Evolutionary conservation across 1,139 yeast genomes (phyloP), one percentile per base, ranked within the genome.

Genomic region (Suhomyces wounanorum): DNA sequence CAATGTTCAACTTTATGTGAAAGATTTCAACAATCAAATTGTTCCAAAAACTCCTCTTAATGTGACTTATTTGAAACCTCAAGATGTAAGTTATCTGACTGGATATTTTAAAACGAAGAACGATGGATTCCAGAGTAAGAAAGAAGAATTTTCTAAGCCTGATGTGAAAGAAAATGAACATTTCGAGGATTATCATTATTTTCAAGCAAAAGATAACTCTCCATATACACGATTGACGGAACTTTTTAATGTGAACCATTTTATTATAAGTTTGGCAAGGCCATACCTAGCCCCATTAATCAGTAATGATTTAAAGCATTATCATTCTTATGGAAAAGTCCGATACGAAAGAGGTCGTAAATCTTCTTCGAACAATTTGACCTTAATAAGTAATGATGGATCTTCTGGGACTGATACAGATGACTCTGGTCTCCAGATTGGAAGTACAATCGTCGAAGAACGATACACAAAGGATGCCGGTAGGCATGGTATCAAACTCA

Each of bases 251-350:
- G 98, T 94, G 21, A 94, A 94, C 68, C 95, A 91, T 66, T 92
- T 90, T 62, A 78, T 94, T 25, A 90, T 91, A 0, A 88, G 97
- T 33, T 76, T 92, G 58, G 96, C 98, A 11, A 79, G 97, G 53
- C 97, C 98, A 0, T 92, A 94, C 62, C 73, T 92, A 58, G 97
- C 97, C 0, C 97, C 98, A 0, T 73, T 92, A 47, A 79, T 94
- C 45, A 84, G 88, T 37, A 87, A 89, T 56, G 97, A 91, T 62
- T 78, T 90, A 62, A 86, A 86, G 60, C 95, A 89, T 63, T 65
- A 68, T 52, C 74, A 70, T 51, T 58, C 70, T 1, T 75, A 75
- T 54, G 78, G 78, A 5, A 67, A 68, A 45, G 64, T 72, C 1
- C 62, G 63, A 43, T 68, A 69, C 52, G 52, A 58, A 52, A 40